phyloP scores from a whole-genome alignment of 192 early-diverging fungal genomes.

The Coemansia sp. region DNA sequence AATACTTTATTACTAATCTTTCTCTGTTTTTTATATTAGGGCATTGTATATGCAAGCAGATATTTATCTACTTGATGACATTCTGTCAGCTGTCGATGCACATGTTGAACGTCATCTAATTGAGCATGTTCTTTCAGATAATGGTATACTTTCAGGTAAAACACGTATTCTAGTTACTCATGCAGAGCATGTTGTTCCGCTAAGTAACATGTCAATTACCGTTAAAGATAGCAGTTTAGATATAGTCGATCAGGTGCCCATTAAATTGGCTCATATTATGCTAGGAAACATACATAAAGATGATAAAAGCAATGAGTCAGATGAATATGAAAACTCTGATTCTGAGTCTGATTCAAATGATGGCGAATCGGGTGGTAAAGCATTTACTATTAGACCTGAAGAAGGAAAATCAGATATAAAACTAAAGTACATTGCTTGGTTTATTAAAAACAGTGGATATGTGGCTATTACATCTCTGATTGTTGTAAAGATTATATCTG shows the following conservation, averaged over 20 bases:
- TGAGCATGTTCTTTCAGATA: no score
- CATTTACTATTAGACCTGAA: no score
- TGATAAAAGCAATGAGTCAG: no score
- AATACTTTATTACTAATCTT: no score
- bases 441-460: no score
- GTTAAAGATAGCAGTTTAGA: constrained; percentile 4
- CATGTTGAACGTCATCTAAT: no score
- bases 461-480: neutral
- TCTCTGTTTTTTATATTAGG: constrained; percentile 18
- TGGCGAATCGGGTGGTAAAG: neutral
- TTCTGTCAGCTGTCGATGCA: constrained; percentile 35
- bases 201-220: constrained; percentile 18
- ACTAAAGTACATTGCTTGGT: neutral
- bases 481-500: neutral
- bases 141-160: constrained; percentile 22
- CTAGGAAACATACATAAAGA: neutral
- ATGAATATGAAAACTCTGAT: no score
- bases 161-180: constrained; percentile 31
- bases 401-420: neutral
- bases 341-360: no score
- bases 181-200: no score
- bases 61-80: constrained; percentile 42
- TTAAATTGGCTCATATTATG: neutral
- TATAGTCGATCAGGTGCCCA: neutral
- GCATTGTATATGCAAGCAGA: constrained; percentile 60